Evolutionary conservation across 2,329 filamentous ascomycete species (phyloP).

Genomic region (Fonsecaea pedrosoi): DNA sequence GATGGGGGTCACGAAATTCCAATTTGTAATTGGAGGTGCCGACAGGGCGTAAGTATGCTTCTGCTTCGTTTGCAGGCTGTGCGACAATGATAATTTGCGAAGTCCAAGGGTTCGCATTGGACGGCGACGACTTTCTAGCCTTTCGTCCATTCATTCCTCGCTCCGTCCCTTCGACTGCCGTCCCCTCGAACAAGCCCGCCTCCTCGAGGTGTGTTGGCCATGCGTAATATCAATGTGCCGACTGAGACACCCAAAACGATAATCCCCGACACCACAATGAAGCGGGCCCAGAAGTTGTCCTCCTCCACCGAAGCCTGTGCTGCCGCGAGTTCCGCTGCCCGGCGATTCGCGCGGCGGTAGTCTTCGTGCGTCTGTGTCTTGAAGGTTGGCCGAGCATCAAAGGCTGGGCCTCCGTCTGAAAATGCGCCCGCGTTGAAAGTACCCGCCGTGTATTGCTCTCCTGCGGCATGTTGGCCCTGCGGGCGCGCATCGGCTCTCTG

Average conservation of each 20-base stretch:
- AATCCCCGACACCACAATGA: slow-evolving; percentile 50
- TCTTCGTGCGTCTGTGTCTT: slow-evolving; percentile 74
- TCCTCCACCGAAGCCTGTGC: slow-evolving; percentile 46
- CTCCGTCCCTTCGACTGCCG: slow-evolving; percentile 33
- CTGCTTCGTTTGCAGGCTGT: no score
- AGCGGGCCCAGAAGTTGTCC: slow-evolving; percentile 46
- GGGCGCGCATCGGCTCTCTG: slow-evolving; percentile 63
- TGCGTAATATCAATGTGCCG: slow-evolving; percentile 40
- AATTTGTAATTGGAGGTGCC: neutral
- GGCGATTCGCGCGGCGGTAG: slow-evolving; percentile 55
- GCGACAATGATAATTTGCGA: no score
- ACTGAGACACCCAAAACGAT: slow-evolving; percentile 45
- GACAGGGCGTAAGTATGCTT: no score
- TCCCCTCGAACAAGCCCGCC: slow-evolving; percentile 38
- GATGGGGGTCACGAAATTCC: neutral
- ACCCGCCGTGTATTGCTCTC: slow-evolving; percentile 21
- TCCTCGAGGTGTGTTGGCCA: slow-evolving; percentile 27
- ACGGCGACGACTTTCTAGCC: slow-evolving; percentile 12
- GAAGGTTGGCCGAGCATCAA: slow-evolving; percentile 75
- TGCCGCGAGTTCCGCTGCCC: slow-evolving; percentile 46
- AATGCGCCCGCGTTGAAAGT: slow-evolving; percentile 35
- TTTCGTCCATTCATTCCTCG: slow-evolving; percentile 35
- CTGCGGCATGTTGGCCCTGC: slow-evolving; percentile 52
- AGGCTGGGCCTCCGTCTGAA: slow-evolving; percentile 58
- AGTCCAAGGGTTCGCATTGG: no score